Evolutionary conservation across 2,329 filamentous ascomycete genomes (phyloP).

Genomic region (Teratosphaeria pseudoeucalypti): DNA sequence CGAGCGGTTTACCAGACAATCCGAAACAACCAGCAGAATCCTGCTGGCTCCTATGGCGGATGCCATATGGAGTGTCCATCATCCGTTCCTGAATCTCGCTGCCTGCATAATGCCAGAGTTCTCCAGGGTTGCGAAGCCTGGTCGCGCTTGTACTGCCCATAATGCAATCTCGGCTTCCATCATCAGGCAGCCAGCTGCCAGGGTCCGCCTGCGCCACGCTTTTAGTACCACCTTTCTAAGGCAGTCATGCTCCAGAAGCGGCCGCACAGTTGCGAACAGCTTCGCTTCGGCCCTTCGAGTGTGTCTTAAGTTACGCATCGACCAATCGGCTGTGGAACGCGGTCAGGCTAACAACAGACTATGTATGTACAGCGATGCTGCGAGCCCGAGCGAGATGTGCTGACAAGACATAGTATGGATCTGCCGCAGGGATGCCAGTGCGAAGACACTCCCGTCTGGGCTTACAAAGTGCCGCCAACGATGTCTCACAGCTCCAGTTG

Average conservation of each 20-base stretch:
- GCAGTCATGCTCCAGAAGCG: neutral
- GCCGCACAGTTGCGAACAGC: neutral
- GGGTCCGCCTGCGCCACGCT: neutral
- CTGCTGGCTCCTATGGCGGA: neutral
- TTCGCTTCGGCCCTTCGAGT: neutral
- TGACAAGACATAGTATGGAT: neutral
- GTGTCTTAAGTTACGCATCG: neutral
- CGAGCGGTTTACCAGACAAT: neutral
- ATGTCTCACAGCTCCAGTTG: neutral
- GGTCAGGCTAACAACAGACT: neutral
- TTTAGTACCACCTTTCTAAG: neutral
- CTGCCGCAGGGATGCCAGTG: neutral
- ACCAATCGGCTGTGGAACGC: neutral
- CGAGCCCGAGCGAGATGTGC: neutral
- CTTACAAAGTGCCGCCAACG: neutral
- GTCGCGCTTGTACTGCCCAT: neutral
- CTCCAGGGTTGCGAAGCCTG: neutral
- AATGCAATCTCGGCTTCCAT: neutral
- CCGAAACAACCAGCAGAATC: neutral
- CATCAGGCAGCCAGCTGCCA: neutral
- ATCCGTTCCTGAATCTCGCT: neutral
- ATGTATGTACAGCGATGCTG: too few species aligned
- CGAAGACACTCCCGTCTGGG: neutral
- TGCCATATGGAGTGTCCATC: neutral
- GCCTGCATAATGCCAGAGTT: neutral